Conservation (phyloP, 805 yeast genomes). For the Monosporozyma yasuniensis region DNA sequence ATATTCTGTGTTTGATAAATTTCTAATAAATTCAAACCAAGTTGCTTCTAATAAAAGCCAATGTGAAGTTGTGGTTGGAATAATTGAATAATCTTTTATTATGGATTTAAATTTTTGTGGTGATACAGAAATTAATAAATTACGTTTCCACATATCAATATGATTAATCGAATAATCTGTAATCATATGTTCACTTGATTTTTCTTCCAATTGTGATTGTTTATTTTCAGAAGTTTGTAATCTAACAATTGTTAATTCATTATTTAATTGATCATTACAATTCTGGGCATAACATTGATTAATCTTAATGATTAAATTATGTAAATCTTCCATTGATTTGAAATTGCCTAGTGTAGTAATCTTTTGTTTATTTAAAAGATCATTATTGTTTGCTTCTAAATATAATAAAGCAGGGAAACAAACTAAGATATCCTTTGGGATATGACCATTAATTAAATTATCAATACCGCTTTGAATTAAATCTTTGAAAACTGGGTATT, state of each 20-base stretch:
- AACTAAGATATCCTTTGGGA: background rate
- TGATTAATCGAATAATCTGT: background rate
- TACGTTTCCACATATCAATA: slow-evolving; percentile 8
- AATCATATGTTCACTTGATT: background rate
- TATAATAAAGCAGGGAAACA: slow-evolving; percentile 2
- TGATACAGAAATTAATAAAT: slow-evolving; percentile 3
- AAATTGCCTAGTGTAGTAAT: slow-evolving; percentile 6
- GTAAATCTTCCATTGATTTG: slow-evolving; percentile 11
- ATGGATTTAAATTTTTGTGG: slow-evolving; percentile 8
- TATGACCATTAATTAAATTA: background rate
- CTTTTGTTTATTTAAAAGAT: slow-evolving; percentile 1
- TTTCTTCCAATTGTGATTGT: background rate
- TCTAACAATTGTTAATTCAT: background rate
- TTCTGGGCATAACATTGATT: slow-evolving; percentile 7
- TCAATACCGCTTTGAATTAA: background rate
- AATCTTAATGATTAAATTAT: slow-evolving; percentile 9
- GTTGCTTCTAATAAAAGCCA: slow-evolving; percentile 21
- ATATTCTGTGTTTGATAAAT: slow-evolving; percentile 5
- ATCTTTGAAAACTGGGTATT: background rate
- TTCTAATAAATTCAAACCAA: slow-evolving; percentile 21
- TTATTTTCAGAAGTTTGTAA: background rate
- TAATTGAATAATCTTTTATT: slow-evolving; percentile 5
- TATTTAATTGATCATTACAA: background rate
- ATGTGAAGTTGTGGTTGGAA: slow-evolving; percentile 11
- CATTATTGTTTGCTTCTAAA: slow-evolving; percentile 1